Evolutionary conservation across 106 monocot species (phyloP).

Genomic region (Dendrobium catenatum): DNA sequence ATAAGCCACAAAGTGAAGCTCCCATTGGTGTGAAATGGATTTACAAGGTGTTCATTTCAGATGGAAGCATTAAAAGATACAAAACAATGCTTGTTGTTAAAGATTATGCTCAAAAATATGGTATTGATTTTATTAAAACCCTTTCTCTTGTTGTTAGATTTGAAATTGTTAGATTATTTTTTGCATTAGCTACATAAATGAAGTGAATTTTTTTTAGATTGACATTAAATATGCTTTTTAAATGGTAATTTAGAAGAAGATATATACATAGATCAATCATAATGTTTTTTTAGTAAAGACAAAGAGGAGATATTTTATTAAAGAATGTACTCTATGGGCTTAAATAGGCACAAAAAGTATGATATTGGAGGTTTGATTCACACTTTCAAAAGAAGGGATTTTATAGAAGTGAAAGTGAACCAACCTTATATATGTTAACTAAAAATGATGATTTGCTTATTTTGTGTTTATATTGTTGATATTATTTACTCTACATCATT

Average conservation of each 20-base stretch:
- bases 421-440: background rate
- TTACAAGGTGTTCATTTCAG: background rate
- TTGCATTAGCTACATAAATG: background rate
- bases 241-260: background rate
- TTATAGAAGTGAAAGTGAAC: conserved; percentile 4
- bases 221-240: background rate
- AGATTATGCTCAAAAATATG: background rate
- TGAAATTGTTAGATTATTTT: background rate
- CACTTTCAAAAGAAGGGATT: background rate
- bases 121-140: background rate
- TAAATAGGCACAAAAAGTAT: background rate
- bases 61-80: background rate
- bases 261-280: background rate
- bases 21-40: background rate
- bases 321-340: background rate
- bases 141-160: background rate
- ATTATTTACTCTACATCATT: conserved; percentile 10
- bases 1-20: background rate
- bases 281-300: background rate
- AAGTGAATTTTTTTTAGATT: background rate
- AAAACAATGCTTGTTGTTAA: background rate
- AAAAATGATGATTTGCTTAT: background rate
- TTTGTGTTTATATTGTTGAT: conserved; percentile 18
- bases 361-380: background rate
- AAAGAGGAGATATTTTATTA: background rate